phyloP scores from a whole-genome alignment of 2,329 filamentous ascomycete genomes.

The Pezicula carpinea region DNA sequence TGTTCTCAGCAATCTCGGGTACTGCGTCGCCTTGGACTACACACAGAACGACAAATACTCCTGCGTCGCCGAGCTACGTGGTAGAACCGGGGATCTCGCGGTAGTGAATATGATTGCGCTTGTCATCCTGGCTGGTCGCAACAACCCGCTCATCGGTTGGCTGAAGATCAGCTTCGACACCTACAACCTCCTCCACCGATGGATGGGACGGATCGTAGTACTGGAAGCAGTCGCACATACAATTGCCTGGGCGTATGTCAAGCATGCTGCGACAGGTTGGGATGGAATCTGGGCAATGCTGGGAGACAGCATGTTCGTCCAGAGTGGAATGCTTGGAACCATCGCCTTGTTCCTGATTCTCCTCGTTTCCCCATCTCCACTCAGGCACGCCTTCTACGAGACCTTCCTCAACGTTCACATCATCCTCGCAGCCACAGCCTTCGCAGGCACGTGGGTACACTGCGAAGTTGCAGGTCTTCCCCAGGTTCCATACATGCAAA shows the following conservation, averaged over 20 bases:
- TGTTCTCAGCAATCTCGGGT: slow-evolving; percentile 55
- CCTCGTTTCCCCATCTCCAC: slow-evolving; percentile 67
- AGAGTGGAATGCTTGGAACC: slow-evolving; percentile 56
- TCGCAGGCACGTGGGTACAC: slow-evolving; percentile 76
- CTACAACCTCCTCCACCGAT: slow-evolving; percentile 86
- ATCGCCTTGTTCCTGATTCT: slow-evolving; percentile 61
- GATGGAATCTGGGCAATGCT: slow-evolving; percentile 50
- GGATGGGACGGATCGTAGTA: slow-evolving; percentile 72
- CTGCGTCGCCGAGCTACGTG: slow-evolving; percentile 76
- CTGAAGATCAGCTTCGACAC: slow-evolving; percentile 92
- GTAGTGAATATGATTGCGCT: slow-evolving; percentile 90
- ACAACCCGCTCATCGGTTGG: slow-evolving; percentile 82
- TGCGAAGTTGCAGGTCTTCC: slow-evolving; percentile 60
- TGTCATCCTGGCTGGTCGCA: slow-evolving; percentile 82
- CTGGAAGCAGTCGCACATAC: slow-evolving; percentile 67
- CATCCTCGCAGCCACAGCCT: slow-evolving; percentile 60
- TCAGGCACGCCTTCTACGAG: slow-evolving; percentile 95
- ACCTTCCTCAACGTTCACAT: slow-evolving; percentile 90
- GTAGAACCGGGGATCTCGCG: slow-evolving; percentile 77
- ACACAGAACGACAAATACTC: slow-evolving; percentile 51
- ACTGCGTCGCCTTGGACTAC: slow-evolving; percentile 61
- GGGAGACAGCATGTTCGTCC: slow-evolving; percentile 56
- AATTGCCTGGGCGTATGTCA: slow-evolving; percentile 69
- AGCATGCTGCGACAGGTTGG: slow-evolving; percentile 61
- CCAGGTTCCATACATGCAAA: slow-evolving; percentile 69